Conservation (phyloP, 2,329 filamentous ascomycete species). For the Sporothrix pallida region DNA sequence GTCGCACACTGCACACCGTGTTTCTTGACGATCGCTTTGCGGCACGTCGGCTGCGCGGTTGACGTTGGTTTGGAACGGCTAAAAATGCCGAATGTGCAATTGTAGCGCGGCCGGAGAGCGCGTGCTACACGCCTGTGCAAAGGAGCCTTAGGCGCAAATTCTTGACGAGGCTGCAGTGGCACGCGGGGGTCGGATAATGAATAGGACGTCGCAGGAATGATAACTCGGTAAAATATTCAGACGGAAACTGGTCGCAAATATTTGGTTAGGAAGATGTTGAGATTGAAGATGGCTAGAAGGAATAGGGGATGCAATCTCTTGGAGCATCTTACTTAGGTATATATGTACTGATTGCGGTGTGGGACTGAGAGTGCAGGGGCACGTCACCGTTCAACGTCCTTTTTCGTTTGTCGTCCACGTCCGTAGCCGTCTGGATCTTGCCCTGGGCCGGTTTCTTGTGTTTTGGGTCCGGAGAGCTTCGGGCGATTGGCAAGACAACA, state of each 20-base stretch:
- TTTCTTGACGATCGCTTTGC: neutral
- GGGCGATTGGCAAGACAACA: neutral
- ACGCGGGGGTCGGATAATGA: neutral
- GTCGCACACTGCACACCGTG: neutral
- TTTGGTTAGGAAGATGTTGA: neutral
- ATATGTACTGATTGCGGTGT: neutral
- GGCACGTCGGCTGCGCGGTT: neutral
- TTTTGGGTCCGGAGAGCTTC: neutral
- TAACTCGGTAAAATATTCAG: no score
- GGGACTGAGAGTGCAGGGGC: neutral
- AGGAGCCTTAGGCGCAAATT: neutral
- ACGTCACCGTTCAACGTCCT: no score
- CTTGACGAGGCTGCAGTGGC: no score
- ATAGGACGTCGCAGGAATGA: no score
- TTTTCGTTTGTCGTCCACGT: neutral
- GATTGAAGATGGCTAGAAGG: neutral
- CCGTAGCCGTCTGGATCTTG: neutral
- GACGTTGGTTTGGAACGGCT: neutral
- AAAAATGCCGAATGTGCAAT: neutral
- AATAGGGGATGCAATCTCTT: neutral
- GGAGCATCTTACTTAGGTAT: no score
- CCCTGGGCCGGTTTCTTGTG: neutral
- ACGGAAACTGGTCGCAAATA: no score
- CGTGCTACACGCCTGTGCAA: conserved; percentile 10
- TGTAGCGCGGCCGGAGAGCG: neutral